Evolutionary conservation across 1,139 yeast species (phyloP).

Genomic region (Zygoascus meyerae): DNA sequence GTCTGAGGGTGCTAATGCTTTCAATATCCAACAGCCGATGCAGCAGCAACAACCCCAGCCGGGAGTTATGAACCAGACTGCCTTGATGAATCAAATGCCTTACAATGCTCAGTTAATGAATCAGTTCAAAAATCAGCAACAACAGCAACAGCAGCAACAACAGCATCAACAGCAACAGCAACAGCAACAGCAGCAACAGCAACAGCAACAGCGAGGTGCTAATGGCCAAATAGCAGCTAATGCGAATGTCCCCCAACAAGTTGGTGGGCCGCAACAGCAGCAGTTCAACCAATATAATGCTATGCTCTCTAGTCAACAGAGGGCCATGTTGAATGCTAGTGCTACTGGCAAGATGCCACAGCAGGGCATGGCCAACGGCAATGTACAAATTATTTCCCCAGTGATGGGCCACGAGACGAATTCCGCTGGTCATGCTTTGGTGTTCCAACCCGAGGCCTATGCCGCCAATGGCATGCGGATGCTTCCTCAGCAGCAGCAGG

Average conservation of each 20-base stretch:
- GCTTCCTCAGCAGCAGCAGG: constrained; percentile 14
- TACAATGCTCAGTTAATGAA: constrained; percentile 26
- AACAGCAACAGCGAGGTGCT: constrained; percentile 10
- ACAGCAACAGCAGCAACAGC: constrained; percentile 10
- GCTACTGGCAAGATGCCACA: constrained; percentile 16
- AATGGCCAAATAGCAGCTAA: constrained; percentile 3
- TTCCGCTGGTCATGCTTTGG: constrained; percentile 10
- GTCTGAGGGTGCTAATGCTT: constrained; percentile 11
- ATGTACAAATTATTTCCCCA: constrained; percentile 18
- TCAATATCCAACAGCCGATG: constrained; percentile 15
- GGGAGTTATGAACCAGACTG: constrained; percentile 21
- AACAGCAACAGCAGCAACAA: constrained; percentile 10
- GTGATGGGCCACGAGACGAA: constrained; percentile 17
- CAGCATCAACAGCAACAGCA: constrained; percentile 9
- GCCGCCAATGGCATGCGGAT: constrained; percentile 14
- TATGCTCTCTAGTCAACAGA: constrained; percentile 23
- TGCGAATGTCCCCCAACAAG: constrained; percentile 4
- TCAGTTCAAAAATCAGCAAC: constrained; percentile 22
- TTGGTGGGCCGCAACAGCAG: constrained; percentile 23
- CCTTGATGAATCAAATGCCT: constrained; percentile 15
- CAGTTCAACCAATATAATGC: constrained; percentile 27
- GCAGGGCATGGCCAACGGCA: constrained; percentile 12
- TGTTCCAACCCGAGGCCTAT: constrained; percentile 17
- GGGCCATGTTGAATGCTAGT: constrained; percentile 25
- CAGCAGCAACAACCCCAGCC: constrained; percentile 22